These are phyloP conservation scores for Lumnitzera littorea DNA, from an alignment of 345 rosid genomes.

Conservation along the genomic window DNA sequence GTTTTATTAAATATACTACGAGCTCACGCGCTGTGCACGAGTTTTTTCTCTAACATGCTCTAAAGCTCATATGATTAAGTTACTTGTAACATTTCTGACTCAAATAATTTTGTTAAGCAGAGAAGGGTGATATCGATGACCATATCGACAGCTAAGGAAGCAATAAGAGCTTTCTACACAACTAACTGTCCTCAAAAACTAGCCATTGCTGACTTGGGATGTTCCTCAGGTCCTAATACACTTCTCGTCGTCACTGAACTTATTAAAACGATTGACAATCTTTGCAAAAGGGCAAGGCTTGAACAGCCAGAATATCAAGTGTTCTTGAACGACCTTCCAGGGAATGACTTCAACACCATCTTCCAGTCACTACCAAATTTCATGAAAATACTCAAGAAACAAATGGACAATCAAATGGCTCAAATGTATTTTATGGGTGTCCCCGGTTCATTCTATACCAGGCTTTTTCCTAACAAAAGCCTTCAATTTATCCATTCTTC, in stretches of 20 bases:
- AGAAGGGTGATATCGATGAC: neutral
- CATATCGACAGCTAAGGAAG: neutral
- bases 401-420: neutral
- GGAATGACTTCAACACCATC: conserved; percentile 37
- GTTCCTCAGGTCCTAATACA: conserved; percentile 2
- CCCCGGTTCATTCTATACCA: conserved; percentile 40
- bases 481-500: conserved; percentile 31
- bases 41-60: no score
- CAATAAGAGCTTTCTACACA: neutral
- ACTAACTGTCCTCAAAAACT: neutral
- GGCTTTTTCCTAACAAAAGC: conserved; percentile 29
- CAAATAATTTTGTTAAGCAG: neutral
- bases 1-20: no score
- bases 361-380: conserved; percentile 18
- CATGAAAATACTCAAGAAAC: neutral
- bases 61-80: no score
- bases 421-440: conserved; percentile 27
- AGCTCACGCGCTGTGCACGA: no score
- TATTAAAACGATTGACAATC: neutral
- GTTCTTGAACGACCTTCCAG: conserved; percentile 34
- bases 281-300: no score
- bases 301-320: no score
- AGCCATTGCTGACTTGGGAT: conserved; percentile 7
- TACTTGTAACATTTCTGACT: no score
- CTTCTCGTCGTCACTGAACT: conserved; percentile 4